Conservation (phyloP, 305 asterid genomes). For the Fraxinus xanthoxyloides region DNA sequence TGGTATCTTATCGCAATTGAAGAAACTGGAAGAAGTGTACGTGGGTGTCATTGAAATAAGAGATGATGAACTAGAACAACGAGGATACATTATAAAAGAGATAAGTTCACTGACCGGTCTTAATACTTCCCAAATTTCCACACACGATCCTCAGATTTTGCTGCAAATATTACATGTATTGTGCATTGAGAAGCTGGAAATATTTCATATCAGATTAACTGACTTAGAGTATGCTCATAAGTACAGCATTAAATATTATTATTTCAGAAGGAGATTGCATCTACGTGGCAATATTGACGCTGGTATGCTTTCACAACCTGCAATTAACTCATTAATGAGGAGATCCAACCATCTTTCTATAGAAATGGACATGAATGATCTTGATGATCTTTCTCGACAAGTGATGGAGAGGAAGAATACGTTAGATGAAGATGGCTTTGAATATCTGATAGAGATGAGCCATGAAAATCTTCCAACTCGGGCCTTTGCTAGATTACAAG, state of each 20-base stretch:
- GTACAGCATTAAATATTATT: rapidly evolving
- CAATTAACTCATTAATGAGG: not conserved
- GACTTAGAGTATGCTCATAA: not conserved
- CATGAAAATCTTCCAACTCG: not conserved
- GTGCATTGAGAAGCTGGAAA: not conserved
- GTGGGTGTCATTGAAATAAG: not conserved
- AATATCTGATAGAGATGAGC: too few relatives aligned
- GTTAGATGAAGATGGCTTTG: not conserved
- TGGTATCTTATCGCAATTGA: not conserved
- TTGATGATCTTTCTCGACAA: not conserved
- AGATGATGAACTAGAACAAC: not conserved
- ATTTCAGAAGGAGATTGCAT: not conserved
- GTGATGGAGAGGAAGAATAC: not conserved
- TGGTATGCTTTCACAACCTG: not conserved
- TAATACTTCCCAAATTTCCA: not conserved
- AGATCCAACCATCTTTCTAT: not conserved
- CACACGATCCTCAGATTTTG: not conserved
- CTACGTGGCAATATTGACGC: not conserved
- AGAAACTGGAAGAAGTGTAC: constrained; percentile 18
- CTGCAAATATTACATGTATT: not conserved
- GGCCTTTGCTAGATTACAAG: not conserved
- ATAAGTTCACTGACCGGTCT: not conserved
- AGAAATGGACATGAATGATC: not conserved
- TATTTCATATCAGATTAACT: not conserved
- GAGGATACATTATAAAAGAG: not conserved